A percentile compares a stretch with the other conserved stretches of the same genome.
Conservation (phyloP, 2,329 filamentous ascomycete genomes). For the Arthrobotrys entomopaga region DNA sequence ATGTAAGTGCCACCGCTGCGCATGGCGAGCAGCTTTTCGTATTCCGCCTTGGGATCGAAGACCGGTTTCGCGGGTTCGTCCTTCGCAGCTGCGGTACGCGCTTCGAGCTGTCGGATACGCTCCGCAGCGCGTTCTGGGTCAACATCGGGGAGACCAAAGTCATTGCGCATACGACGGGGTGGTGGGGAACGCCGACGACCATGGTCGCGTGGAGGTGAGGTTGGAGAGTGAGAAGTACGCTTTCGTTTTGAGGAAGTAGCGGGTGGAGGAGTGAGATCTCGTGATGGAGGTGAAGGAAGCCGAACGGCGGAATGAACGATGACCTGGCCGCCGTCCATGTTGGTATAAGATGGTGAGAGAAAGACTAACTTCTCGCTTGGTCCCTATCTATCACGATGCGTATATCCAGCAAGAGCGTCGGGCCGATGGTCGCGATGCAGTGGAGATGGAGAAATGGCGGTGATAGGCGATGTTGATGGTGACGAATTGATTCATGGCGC, state of each 20-base stretch:
- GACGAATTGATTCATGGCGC: not conserved
- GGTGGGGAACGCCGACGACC: slow-evolving; percentile 66
- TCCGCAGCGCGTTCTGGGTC: slow-evolving; percentile 66
- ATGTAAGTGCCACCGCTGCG: slow-evolving; percentile 97
- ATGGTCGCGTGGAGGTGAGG: slow-evolving; percentile 64
- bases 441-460: not conserved
- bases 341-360: slow-evolving; percentile 6
- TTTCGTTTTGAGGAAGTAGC: slow-evolving; percentile 66
- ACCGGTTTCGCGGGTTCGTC: slow-evolving; percentile 84
- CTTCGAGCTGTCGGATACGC: slow-evolving; percentile 66
- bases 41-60: slow-evolving; percentile 87
- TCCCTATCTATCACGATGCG: slow-evolving; percentile 2
- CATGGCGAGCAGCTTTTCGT: slow-evolving; percentile 89
- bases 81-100: slow-evolving; percentile 67
- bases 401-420: not conserved
- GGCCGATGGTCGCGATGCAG: not conserved
- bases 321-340: slow-evolving; percentile 62
- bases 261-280: slow-evolving; percentile 65
- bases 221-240: slow-evolving; percentile 68
- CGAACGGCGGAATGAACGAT: slow-evolving; percentile 69
- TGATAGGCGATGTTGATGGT: slow-evolving; percentile 17
- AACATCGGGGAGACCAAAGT: slow-evolving; percentile 64
- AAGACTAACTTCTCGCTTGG: not conserved
- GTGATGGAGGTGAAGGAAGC: slow-evolving; percentile 69
- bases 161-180: slow-evolving; percentile 59